A percentile compares a stretch with the other conserved stretches of the same genome.
Conservation (phyloP, 345 rosid species). For the Rhodomyrtus tomentosa region DNA sequence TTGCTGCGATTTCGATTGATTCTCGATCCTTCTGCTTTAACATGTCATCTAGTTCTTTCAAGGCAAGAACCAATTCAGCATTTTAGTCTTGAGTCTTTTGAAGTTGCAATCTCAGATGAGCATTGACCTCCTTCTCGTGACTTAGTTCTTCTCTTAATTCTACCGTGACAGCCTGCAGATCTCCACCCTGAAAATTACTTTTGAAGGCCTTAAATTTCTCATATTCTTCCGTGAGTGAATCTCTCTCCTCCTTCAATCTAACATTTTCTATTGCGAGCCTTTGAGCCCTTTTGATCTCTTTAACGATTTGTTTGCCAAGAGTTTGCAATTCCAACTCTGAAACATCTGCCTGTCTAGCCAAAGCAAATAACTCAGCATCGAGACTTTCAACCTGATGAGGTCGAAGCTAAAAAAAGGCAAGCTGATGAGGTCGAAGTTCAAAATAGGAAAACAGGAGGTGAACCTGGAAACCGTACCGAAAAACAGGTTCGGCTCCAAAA, state of each 20-base stretch:
- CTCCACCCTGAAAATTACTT: constrained; percentile 7
- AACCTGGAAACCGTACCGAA: too few relatives aligned
- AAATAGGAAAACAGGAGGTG: too few relatives aligned
- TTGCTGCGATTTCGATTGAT: background rate
- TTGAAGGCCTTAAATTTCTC: background rate
- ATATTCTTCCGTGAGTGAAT: background rate
- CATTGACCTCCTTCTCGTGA: constrained; percentile 24
- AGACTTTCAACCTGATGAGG: constrained; percentile 28
- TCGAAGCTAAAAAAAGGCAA: too few relatives aligned
- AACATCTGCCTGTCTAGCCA: constrained; percentile 25
- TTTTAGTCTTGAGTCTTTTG: constrained; percentile 35
- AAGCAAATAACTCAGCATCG: constrained; percentile 14
- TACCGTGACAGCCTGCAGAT: constrained; percentile 12
- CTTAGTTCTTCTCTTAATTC: constrained; percentile 24
- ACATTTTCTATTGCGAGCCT: constrained; percentile 20
- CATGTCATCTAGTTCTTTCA: constrained; percentile 28
- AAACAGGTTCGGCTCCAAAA: too few relatives aligned
- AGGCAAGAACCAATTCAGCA: constrained; percentile 32
- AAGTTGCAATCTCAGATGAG: constrained; percentile 22
- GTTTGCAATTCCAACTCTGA: constrained; percentile 33
- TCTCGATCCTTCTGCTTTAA: constrained; percentile 19
- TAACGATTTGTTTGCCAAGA: constrained; percentile 24
- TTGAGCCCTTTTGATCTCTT: constrained; percentile 30
- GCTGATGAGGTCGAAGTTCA: too few relatives aligned
- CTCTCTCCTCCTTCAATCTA: constrained; percentile 22